Base-by-base conservation (phyloP, 495 filamentous ascomycete genomes). In the Pseudomonodictys pantanalensis region DNA sequence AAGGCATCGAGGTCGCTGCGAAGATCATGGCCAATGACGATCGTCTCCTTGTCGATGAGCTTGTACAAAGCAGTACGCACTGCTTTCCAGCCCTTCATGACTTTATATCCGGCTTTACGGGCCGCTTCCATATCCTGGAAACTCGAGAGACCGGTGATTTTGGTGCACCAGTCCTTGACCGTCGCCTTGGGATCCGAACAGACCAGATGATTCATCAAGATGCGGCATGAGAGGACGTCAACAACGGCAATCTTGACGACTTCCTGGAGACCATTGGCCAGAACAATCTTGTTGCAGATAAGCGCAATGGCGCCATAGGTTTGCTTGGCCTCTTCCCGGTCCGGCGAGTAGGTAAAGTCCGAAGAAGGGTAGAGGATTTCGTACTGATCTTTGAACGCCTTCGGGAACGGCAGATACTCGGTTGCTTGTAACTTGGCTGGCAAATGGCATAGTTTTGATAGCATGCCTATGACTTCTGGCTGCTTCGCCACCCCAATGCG, bases 161-260 rank as follows among this genome's bases (percentile, higher is more conserved):
- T 35, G 18, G 72, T 68, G 11, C 70, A 71, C 74, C 74, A 80
- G 49, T 71, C 43, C 18, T 56, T 45, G 1, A 80, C 72, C 25
- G 54, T 42, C 12, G 42, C 45, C 0, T 64, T 58, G 3, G 54
- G 39, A 30, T 67, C 43, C 7, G 77, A 73, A 25, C 68, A 55
- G 15, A 81, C 75, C 33, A 77, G 72, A 25, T 70, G 60, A 53
- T 78, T 66, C 24, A 80, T 69, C 10, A 81, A 65, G 9, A 74
- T 61, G 39, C 78, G 75, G n/a, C 77, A 75, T 11, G 79, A 76
- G 29, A 78, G 52, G 28, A 77, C 78, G 56, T 81, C 79, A 28
- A 80, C 66, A 9, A 71, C 77, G n/a, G 64, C 53, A 24, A 67
- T 33, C 30, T 58, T 53, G 3, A 62, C 52, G 10, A 55, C 59